phyloP scores from a whole-genome alignment of 768 basidiomycete genomes.

The Hortiboletus campestris region DNA sequence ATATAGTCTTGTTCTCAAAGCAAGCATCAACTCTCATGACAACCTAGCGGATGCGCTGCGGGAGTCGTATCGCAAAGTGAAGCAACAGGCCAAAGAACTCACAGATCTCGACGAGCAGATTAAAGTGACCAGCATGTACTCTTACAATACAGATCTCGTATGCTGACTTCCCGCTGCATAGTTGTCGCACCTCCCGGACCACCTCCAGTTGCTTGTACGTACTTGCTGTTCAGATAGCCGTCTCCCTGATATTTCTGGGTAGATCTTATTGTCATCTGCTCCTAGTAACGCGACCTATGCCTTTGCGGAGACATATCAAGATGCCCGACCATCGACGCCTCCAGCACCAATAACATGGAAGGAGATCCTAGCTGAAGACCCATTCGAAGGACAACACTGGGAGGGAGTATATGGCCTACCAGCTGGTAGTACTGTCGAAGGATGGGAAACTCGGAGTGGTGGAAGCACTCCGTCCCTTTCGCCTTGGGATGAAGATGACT shows the following conservation, averaged over 20 bases:
- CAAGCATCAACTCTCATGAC: conserved; percentile 65
- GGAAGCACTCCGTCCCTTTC: conserved; percentile 70
- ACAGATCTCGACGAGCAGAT: conserved; percentile 67
- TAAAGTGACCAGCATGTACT: conserved; percentile 39
- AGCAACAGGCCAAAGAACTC: conserved; percentile 44
- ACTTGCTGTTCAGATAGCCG: no score
- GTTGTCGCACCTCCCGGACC: conserved; percentile 63
- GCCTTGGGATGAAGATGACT: conserved; percentile 56
- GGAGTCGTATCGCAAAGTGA: conserved; percentile 50
- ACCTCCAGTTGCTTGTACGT: conserved; percentile 70
- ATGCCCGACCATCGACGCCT: conserved; percentile 29
- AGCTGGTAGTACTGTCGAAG: conserved; percentile 44
- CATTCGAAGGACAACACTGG: conserved; percentile 86
- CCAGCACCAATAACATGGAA: conserved; percentile 62
- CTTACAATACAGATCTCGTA: not conserved
- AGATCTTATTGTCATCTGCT: conserved; percentile 59
- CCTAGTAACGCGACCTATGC: conserved; percentile 48
- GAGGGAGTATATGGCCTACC: conserved; percentile 63
- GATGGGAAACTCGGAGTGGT: conserved; percentile 45
- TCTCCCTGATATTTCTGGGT: conserved; percentile 2
- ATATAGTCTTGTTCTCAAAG: conserved; percentile 60
- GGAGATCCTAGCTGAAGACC: conserved; percentile 77
- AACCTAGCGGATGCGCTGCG: conserved; percentile 58
- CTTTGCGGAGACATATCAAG: conserved; percentile 54
- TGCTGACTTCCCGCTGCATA: conserved; percentile 23